A percentile compares a stretch with the other conserved stretches of the same genome.
These are phyloP conservation scores for Cryptosporidium tyzzeri DNA, from an alignment of 169 alveolate genomes.

Conservation along the genomic window DNA sequence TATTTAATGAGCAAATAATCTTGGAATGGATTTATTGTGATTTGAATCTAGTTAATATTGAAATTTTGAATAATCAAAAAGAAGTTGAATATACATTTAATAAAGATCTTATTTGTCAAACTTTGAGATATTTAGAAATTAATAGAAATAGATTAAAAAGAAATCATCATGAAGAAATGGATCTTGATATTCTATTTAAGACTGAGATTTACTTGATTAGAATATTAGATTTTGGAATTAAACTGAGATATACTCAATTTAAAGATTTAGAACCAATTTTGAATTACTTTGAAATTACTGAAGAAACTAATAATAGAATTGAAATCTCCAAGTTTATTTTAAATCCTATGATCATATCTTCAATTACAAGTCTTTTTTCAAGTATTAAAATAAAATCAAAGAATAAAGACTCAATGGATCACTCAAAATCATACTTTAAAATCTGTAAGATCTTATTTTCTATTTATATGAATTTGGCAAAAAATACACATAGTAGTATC, in stretches of 20 bases:
- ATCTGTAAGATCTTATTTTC: constrained; percentile 17
- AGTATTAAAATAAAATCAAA: neutral
- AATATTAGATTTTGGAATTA: constrained; percentile 29
- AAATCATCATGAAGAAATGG: constrained; percentile 9
- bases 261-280: constrained; percentile 24
- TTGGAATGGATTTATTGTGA: constrained; percentile 19
- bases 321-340: neutral
- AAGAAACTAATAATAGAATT: neutral
- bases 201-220: constrained; percentile 10
- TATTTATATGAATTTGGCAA: neutral
- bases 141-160: neutral
- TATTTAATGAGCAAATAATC: neutral
- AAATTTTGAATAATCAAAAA: neutral
- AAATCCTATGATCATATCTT: constrained; percentile 37
- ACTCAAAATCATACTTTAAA: neutral
- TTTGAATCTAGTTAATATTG: neutral
- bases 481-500: neutral
- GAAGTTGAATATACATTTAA: neutral
- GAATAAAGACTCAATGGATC: constrained; percentile 1
- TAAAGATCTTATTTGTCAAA: constrained; percentile 7
- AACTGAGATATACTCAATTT: neutral
- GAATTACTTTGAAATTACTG: neutral
- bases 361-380: constrained; percentile 38
- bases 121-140: neutral
- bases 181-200: constrained; percentile 1